These are phyloP conservation scores for Xanthoparmelia taractica DNA, from an alignment of 495 filamentous ascomycete species.

Conservation along the genomic window DNA sequence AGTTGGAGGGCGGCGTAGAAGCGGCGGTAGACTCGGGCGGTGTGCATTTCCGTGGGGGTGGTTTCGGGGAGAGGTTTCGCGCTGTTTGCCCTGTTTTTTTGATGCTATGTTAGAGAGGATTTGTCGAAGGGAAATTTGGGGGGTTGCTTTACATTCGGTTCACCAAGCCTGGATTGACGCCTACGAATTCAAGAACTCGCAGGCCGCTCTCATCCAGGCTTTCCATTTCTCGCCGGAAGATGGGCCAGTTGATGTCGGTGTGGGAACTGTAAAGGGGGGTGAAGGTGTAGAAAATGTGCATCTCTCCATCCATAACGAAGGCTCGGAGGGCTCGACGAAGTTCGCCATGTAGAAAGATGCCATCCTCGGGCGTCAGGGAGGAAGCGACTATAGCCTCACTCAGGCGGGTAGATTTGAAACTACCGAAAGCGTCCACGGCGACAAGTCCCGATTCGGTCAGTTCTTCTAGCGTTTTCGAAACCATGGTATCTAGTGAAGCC, in stretches of 20 bases:
- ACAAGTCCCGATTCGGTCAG: slow-evolving; percentile 51
- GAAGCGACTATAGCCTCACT: slow-evolving; percentile 69
- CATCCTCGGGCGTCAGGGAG: slow-evolving; percentile 66
- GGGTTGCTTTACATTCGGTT: slow-evolving; percentile 55
- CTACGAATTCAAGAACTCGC: slow-evolving; percentile 60
- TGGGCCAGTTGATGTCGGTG: slow-evolving; percentile 59
- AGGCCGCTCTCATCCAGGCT: slow-evolving; percentile 61
- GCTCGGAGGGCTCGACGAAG: slow-evolving; percentile 58
- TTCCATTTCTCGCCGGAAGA: slow-evolving; percentile 65
- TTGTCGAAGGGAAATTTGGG: neutral
- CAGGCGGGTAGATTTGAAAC: slow-evolving; percentile 55
- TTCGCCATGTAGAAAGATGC: slow-evolving; percentile 65
- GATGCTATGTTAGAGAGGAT: slow-evolving; percentile 26
- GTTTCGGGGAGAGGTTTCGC: slow-evolving; percentile 56
- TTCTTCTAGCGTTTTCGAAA: slow-evolving; percentile 48
- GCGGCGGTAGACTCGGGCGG: slow-evolving; percentile 59
- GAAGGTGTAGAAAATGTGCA: slow-evolving; percentile 78
- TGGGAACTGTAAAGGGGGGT: slow-evolving; percentile 54
- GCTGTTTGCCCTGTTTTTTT: slow-evolving; percentile 60
- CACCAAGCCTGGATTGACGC: slow-evolving; percentile 60
- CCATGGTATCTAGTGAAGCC: slow-evolving; percentile 39
- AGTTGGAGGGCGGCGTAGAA: slow-evolving; percentile 77
- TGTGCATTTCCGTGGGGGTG: slow-evolving; percentile 51
- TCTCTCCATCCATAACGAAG: slow-evolving; percentile 78
- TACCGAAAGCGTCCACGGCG: slow-evolving; percentile 36